A percentile compares a stretch with the other conserved stretches of the same genome.
phyloP scores from a whole-genome alignment of 805 yeast species.

The Dipodascus albidus region DNA sequence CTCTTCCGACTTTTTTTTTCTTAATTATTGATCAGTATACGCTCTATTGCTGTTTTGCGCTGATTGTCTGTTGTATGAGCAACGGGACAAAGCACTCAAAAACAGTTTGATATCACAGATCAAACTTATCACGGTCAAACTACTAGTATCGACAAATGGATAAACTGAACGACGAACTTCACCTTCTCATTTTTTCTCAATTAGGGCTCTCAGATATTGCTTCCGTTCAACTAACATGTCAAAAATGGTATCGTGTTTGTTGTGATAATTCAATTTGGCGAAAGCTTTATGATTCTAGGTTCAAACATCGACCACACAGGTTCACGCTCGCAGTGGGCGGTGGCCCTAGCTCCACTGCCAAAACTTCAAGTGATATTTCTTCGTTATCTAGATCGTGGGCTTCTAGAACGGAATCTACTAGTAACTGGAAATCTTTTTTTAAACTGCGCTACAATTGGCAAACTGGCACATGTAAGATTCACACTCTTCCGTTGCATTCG shows the following conservation, averaged over 20 bases:
- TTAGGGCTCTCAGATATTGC: slow-evolving; percentile 4
- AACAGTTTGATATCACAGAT: too few relatives aligned
- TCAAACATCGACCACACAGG: background rate
- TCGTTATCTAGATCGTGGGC: background rate
- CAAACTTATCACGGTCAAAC: background rate
- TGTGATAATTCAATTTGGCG: slow-evolving; percentile 5
- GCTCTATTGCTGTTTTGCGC: background rate
- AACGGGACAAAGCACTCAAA: too few relatives aligned
- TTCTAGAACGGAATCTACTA: background rate
- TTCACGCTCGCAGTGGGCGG: background rate
- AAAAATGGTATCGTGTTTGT: slow-evolving; percentile 5
- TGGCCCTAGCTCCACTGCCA: background rate
- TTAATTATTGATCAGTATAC: background rate
- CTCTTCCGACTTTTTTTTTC: background rate
- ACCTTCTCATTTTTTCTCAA: slow-evolving; percentile 4
- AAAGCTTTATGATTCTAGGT: background rate
- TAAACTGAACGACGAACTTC: slow-evolving; percentile 4
- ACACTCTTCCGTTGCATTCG: background rate
- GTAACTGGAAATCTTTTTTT: slow-evolving; percentile 7
- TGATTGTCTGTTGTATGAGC: background rate
- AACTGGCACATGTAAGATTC: slow-evolving; percentile 5
- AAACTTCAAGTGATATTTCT: background rate
- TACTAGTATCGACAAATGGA: background rate
- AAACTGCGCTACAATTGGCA: slow-evolving; percentile 7
- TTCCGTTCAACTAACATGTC: slow-evolving; percentile 4